Base-by-base conservation (phyloP, 1,139 yeast genomes). In the Sugiyamaella grinbergsii region DNA sequence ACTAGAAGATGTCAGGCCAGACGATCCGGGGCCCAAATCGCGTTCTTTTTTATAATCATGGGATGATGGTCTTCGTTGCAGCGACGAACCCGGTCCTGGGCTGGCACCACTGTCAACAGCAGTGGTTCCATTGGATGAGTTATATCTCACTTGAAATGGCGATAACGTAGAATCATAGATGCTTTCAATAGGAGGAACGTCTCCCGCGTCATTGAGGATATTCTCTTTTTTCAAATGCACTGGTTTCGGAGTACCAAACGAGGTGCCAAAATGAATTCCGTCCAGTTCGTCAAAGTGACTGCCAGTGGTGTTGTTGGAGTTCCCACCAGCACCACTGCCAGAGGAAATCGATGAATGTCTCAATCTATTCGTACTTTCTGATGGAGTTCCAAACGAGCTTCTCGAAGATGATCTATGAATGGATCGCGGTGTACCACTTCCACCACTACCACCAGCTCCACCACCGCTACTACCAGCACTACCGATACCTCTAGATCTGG, bases 121-220 rank as follows among this genome's bases (percentile, higher is more conserved):
- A 22, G 40, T 11, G 13, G 45, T 32, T 22, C 44, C 42, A 18
- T 39, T 18, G 23, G 32, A 48, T 44, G 22, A 54, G 44, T 20
- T 53, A 43, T 15, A 53, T 50, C 37, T 49, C 42, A 39, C 47
- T 33, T 37, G 45, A 23, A 19, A 39, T 7, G 42, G 45, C 6
- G 47, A 41, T 10, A 42, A 29, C 18, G 38, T 54, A 19, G 59
- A 41, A 49, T 68, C 72, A 52, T 67, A 65, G 34, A 67, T 62
- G 47, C 70, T 65, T 32, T 60, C 62, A 2, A 64, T 60, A 19
- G 72, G 72, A 5, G 72, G 72, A 23, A 66, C 57, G 37, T 69
- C 72, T 32, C 62, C 65, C 29, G 56, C 65, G 37, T 59, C 63
- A n/a, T 59, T 55, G 8, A 54, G 44, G 15, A 57, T 54, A 33